Percentiles rank a stretch among this genome's conserved stretches.
These are phyloP conservation scores for Solanum chacoense DNA, from an alignment of 305 asterid species.

Conservation along the genomic window DNA sequence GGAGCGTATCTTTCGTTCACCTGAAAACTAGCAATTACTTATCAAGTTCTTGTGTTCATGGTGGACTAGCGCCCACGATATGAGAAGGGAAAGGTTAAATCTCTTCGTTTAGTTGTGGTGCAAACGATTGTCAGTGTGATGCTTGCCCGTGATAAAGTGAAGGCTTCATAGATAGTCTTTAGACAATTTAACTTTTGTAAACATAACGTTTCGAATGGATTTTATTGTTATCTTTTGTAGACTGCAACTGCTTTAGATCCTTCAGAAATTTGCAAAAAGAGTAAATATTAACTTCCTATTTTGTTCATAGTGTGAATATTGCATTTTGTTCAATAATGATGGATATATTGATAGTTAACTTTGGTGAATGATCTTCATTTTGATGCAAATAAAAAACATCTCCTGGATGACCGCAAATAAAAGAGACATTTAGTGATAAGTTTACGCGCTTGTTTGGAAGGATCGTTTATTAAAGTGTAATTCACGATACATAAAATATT, in stretches of 20 bases:
- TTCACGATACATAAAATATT: background rate
- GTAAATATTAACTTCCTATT: too few relatives aligned
- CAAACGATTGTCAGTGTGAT: background rate
- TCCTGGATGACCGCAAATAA: too few relatives aligned
- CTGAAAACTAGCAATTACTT: background rate
- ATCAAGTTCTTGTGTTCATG: background rate
- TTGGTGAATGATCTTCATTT: background rate
- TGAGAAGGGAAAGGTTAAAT: background rate
- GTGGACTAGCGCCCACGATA: background rate
- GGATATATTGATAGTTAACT: background rate
- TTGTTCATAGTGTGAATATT: too few relatives aligned
- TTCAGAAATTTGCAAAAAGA: background rate
- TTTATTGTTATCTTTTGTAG: background rate
- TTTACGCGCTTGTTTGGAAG: too few relatives aligned
- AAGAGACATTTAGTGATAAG: too few relatives aligned
- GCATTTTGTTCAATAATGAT: background rate
- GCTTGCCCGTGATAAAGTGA: background rate
- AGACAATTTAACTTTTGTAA: background rate
- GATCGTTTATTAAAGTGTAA: background rate
- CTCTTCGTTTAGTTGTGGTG: background rate
- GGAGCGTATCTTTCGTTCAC: background rate
- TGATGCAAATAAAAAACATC: background rate
- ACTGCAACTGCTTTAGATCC: background rate
- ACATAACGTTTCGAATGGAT: background rate
- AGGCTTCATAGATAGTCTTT: constrained; percentile 1